Evolutionary conservation across 2,329 filamentous ascomycete genomes (phyloP).

Genomic region (Penicillium sp.): DNA sequence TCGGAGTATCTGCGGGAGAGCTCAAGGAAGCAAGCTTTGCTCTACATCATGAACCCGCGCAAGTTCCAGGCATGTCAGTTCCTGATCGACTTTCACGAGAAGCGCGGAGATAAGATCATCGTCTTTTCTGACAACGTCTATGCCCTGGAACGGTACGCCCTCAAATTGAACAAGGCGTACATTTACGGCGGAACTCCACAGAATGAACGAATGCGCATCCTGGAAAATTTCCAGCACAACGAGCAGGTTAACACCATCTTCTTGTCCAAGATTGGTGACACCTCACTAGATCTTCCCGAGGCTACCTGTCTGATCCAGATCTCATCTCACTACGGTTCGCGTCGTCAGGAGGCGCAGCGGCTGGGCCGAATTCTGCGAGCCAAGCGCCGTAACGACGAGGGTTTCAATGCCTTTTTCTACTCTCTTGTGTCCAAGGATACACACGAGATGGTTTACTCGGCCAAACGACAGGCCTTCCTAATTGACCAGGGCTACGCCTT

Average conservation of each 20-base stretch:
- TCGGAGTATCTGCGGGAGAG: slow-evolving; percentile 79
- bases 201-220: slow-evolving; percentile 76
- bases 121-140: slow-evolving; percentile 98
- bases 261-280: slow-evolving; percentile 95
- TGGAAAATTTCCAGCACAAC: slow-evolving; percentile 95
- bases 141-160: slow-evolving; percentile 79
- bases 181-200: slow-evolving; percentile 89
- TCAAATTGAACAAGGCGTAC: slow-evolving; percentile 78
- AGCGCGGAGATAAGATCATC: slow-evolving; percentile 92
- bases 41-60: slow-evolving; percentile 96
- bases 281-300: slow-evolving; percentile 93
- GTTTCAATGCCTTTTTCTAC: slow-evolving; percentile 99
- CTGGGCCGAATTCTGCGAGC: slow-evolving; percentile 90
- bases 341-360: slow-evolving; percentile 92
- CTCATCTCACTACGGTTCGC: slow-evolving; percentile 93
- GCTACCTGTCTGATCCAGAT: slow-evolving; percentile 97
- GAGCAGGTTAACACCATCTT: slow-evolving; percentile 88
- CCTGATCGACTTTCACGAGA: slow-evolving; percentile 96
- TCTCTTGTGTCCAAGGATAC: slow-evolving; percentile 96
- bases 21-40: slow-evolving; percentile 62
- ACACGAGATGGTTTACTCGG: slow-evolving; percentile 96
- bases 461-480: slow-evolving; percentile 92
- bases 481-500: slow-evolving; percentile 98
- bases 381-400: slow-evolving; percentile 93
- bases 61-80: slow-evolving; percentile 98